phyloP scores from a whole-genome alignment of 768 basidiomycete species.

The Boletellus ananiceps region DNA sequence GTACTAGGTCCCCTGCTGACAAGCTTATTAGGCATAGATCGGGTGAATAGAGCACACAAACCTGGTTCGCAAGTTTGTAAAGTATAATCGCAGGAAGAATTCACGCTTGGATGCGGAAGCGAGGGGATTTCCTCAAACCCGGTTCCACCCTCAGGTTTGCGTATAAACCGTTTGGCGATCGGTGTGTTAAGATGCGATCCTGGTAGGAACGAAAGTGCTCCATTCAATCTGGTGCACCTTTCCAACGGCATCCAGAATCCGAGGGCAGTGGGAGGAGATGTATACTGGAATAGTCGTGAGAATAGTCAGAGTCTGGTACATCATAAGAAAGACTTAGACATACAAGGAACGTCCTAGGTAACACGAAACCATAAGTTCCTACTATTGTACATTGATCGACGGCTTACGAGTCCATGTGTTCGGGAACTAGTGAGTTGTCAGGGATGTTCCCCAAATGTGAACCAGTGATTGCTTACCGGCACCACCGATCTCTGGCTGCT shows the following conservation, averaged over 20 bases:
- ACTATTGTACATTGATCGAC: background rate
- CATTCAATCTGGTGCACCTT: slow-evolving; percentile 75
- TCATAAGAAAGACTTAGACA: slow-evolving; percentile 15
- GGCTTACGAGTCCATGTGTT: slow-evolving; percentile 90
- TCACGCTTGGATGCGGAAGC: slow-evolving; percentile 1
- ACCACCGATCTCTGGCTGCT: slow-evolving; percentile 90
- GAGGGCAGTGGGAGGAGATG: slow-evolving; percentile 84
- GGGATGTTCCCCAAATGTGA: background rate
- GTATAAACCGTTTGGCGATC: slow-evolving; percentile 82
- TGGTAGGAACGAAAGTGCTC: slow-evolving; percentile 84
- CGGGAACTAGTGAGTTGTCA: slow-evolving; percentile 52
- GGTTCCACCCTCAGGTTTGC: slow-evolving; percentile 71
- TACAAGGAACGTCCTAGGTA: slow-evolving; percentile 66
- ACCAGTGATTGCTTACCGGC: slow-evolving; percentile 52
- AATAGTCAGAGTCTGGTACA: background rate
- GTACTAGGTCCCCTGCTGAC: slow-evolving; percentile 72
- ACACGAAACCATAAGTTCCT: background rate
- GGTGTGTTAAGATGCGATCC: slow-evolving; percentile 79
- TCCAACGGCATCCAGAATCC: slow-evolving; percentile 98
- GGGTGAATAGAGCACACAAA: background rate
- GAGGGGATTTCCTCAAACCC: slow-evolving; percentile 66
- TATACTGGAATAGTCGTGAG: slow-evolving; percentile 56
- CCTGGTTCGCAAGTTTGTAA: slow-evolving; percentile 74
- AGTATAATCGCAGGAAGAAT: slow-evolving; percentile 45
- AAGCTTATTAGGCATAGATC: background rate